phyloP scores from a whole-genome alignment of 2,329 filamentous ascomycete genomes.

The Alternaria tenuissima region DNA sequence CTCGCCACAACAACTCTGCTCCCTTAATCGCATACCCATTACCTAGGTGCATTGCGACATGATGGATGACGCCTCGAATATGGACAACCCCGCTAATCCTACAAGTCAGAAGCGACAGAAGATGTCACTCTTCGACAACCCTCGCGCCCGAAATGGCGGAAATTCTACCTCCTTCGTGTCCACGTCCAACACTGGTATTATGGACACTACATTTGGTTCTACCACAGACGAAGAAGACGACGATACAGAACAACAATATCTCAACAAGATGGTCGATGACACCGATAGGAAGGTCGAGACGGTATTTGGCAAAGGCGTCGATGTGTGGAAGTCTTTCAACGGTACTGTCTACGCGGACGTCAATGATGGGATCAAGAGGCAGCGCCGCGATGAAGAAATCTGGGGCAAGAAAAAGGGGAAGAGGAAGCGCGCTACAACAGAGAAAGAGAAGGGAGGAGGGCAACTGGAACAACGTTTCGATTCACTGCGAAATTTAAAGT shows the following conservation, averaged over 20 bases:
- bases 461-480: background rate
- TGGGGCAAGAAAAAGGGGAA: slow-evolving; percentile 6
- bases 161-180: slow-evolving; percentile 1
- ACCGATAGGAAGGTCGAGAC: slow-evolving; percentile 7
- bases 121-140: slow-evolving; percentile 2
- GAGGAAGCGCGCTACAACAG: background rate
- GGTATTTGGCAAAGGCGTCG: slow-evolving; percentile 17
- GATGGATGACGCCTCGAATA: background rate
- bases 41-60: too few relatives aligned
- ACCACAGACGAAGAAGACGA: slow-evolving; percentile 20
- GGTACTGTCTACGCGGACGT: slow-evolving; percentile 20
- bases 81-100: background rate
- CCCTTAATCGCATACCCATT: background rate
- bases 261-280: slow-evolving; percentile 19
- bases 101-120: background rate
- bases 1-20: background rate
- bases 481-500: background rate
- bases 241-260: slow-evolving; percentile 7
- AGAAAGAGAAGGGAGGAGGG: background rate
- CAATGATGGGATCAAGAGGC: slow-evolving; percentile 11
- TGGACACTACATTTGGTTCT: slow-evolving; percentile 10
- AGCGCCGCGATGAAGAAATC: slow-evolving; percentile 5
- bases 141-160: slow-evolving; percentile 14
- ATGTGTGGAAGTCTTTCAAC: slow-evolving; percentile 13
- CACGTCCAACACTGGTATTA: background rate